These are phyloP conservation scores for Russula earlei DNA, from an alignment of 768 basidiomycete genomes.

Conservation along the genomic window DNA sequence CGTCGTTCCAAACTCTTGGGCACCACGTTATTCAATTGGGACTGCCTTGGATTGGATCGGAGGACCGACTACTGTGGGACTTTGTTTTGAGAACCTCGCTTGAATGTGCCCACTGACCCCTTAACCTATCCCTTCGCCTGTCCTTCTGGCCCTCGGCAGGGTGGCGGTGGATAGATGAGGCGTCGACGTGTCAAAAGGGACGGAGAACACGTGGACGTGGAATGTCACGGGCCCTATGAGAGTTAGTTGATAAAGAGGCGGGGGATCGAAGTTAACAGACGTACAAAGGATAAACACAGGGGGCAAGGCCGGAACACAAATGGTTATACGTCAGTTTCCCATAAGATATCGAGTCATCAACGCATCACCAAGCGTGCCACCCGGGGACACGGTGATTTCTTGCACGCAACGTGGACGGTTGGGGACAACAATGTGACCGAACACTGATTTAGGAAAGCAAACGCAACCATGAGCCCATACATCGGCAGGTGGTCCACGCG, in stretches of 20 bases:
- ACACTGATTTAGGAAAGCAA: neutral
- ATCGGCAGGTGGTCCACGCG: neutral
- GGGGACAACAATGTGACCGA: neutral
- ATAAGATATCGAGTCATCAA: constrained; percentile 2
- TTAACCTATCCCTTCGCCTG: no score
- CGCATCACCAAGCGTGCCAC: neutral
- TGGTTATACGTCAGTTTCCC: constrained; percentile 2
- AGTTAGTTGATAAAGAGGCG: neutral
- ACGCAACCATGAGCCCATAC: neutral
- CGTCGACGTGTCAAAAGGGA: neutral
- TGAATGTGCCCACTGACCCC: no score
- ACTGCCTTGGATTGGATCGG: no score
- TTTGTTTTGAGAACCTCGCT: no score
- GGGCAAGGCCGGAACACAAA: neutral
- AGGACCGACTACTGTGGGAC: no score
- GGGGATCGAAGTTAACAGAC: neutral
- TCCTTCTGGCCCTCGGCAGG: no score
- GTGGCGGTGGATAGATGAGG: neutral
- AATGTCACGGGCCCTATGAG: neutral
- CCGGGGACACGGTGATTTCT: neutral
- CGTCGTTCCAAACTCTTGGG: no score
- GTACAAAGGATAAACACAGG: neutral
- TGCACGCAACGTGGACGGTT: neutral
- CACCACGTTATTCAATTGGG: no score
- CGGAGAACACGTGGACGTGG: neutral